These are phyloP conservation scores for Cladosporium austrohemisphaericum DNA, from an alignment of 2,329 filamentous ascomycete genomes.

Conservation along the genomic window DNA sequence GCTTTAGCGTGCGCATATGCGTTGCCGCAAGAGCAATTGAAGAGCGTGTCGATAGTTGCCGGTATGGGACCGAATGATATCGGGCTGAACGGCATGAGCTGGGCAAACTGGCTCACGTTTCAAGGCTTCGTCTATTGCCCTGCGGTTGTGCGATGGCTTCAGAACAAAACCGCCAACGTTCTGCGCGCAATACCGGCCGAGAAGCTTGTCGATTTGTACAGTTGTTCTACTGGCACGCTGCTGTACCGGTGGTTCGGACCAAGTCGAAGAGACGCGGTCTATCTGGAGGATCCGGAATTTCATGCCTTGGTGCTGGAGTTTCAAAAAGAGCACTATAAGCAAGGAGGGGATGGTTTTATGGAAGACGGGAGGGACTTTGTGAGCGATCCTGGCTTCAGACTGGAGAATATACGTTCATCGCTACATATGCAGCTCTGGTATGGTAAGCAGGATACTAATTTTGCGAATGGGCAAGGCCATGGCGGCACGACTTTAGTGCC, in stretches of 20 bases:
- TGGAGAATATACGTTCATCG: neutral
- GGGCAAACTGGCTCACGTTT: conserved; percentile 2
- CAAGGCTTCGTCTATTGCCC: neutral
- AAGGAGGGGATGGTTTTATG: neutral
- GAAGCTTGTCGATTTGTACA: no score
- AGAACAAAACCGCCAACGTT: no score
- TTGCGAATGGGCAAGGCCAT: neutral
- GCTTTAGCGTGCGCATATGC: conserved; percentile 44
- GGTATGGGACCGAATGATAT: neutral
- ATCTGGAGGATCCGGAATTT: neutral
- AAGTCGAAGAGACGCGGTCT: neutral
- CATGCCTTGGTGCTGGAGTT: neutral
- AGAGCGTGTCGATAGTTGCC: neutral
- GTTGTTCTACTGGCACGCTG: no score
- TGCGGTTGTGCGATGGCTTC: no score
- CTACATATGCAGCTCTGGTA: conserved; percentile 6
- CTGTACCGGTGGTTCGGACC: neutral
- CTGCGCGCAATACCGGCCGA: no score
- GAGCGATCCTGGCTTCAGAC: conserved; percentile 1
- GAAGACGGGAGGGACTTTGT: neutral
- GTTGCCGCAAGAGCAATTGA: conserved; percentile 28
- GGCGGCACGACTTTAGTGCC: no score
- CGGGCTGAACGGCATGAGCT: neutral
- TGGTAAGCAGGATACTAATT: neutral
- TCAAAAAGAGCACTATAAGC: neutral